phyloP scores from a whole-genome alignment of 805 yeast genomes.

The Wickerhamiella spandovensis region DNA sequence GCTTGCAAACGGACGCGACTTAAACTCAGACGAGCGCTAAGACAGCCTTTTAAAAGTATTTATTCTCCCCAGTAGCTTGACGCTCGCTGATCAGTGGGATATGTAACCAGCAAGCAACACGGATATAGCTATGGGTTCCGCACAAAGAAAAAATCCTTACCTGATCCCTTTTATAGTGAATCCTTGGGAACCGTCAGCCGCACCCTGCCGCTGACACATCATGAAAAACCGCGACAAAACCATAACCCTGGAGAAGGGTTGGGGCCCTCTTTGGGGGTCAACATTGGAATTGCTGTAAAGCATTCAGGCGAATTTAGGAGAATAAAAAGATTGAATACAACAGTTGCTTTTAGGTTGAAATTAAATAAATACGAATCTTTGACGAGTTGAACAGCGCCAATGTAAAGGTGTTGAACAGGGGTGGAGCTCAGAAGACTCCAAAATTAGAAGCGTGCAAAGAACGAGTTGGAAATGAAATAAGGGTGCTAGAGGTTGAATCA shows the following conservation, averaged over 20 bases:
- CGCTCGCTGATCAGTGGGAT: conserved; percentile 18
- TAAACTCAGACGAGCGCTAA: conserved; percentile 19
- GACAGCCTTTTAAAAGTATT: conserved; percentile 17
- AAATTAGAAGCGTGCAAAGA: background rate
- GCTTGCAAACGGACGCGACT: conserved; percentile 11
- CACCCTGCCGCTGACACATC: background rate
- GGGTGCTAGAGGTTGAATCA: background rate
- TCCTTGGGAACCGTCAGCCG: background rate
- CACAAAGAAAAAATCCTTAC: conserved; percentile 11
- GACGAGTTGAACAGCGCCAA: background rate
- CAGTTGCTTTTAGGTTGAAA: too few relatives aligned
- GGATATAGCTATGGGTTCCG: conserved; percentile 19
- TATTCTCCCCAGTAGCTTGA: conserved; percentile 17
- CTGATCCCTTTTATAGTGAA: background rate
- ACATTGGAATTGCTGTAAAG: too few relatives aligned
- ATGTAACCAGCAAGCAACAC: conserved; percentile 20
- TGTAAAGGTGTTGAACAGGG: background rate
- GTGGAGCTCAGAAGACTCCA: background rate
- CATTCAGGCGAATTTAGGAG: too few relatives aligned
- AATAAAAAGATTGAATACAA: too few relatives aligned
- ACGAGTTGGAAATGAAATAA: background rate
- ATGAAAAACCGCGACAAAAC: background rate
- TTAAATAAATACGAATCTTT: background rate
- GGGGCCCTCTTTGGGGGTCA: too few relatives aligned
- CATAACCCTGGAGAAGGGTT: background rate